Evolutionary conservation across 176 grass and related monocot species (phyloP), one percentile per base, ranked within the genome.

Genomic region (Juncus effusus): DNA sequence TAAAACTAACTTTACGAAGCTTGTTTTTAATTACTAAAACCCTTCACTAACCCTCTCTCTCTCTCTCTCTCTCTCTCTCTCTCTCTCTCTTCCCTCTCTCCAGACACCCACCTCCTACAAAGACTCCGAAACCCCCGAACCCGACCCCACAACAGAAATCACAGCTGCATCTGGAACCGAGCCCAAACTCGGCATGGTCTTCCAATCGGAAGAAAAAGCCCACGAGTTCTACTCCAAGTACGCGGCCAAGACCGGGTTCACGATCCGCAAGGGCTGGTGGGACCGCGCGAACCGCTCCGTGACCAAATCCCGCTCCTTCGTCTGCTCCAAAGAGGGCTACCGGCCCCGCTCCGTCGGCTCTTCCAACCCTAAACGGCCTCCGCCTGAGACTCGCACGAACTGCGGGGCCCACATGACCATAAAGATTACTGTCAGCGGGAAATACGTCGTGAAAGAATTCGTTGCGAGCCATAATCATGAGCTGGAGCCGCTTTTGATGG

Each of bases 281-380:
- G 91, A 95, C 40, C 89, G 77, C 84, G 83, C 86, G 60, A 62
- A 70, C 2, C 80, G 75, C 36, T 87, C 84, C 79, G 39, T 85
- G 69, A 84, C 61, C 2, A 95, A 64, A 79, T 84, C 81, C 58
- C 77, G 73, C 12, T 69, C 78, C 45, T 90, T 80, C 80, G 87
- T 95, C 47, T 90, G 91, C 77, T 90, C 84, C 53, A 95, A 83
- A 63, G 91, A 90, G 72, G 91, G 91, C 38, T 87, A 82, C 40
- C 81, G 81, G 38, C 78, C 78, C 54, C 86, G 78, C 13, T 72
- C 68, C 64, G 87, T 44, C 78, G 19, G 61, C 58, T 60, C 81
- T 64, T 10, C 54, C 3, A 84, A 95, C 63, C 63, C 81, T 55
- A 95, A 87, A 83, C 90, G 81, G 64, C 78, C 76, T 56, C 38